Percentiles rank a stretch among this genome's conserved stretches.
These are phyloP conservation scores for Entonaema liquescens DNA, from an alignment of 495 filamentous ascomycete genomes.

Conservation along the genomic window DNA sequence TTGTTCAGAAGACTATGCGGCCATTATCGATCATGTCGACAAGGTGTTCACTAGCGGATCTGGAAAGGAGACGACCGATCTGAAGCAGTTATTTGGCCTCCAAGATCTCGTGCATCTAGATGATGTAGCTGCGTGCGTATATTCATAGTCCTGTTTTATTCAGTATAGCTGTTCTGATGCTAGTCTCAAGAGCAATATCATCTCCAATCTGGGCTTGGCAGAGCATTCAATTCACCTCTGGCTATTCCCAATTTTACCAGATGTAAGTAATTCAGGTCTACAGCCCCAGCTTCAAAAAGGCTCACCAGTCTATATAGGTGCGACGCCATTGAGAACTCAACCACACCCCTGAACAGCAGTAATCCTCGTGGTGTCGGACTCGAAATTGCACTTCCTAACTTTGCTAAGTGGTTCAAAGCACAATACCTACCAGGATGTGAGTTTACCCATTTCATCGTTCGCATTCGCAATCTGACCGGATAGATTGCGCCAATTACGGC, in stretches of 20 bases:
- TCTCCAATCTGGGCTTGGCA: slow-evolving; percentile 69
- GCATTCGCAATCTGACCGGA: not conserved
- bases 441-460: slow-evolving; percentile 23
- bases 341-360: slow-evolving; percentile 43
- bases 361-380: slow-evolving; percentile 62
- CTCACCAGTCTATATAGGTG: slow-evolving; percentile 30
- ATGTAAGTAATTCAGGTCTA: slow-evolving; percentile 51
- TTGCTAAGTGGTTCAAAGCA: slow-evolving; percentile 61
- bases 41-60: slow-evolving; percentile 51
- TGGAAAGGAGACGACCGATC: slow-evolving; percentile 48
- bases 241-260: slow-evolving; percentile 60
- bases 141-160: not conserved
- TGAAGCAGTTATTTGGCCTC: slow-evolving; percentile 67
- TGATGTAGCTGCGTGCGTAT: slow-evolving; percentile 62
- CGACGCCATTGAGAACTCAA: slow-evolving; percentile 48
- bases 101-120: slow-evolving; percentile 60
- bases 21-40: slow-evolving; percentile 67
- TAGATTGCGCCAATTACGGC: slow-evolving; percentile 46
- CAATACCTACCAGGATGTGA: slow-evolving; percentile 59
- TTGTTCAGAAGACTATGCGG: slow-evolving; percentile 64
- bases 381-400: slow-evolving; percentile 62
- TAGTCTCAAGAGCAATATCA: slow-evolving; percentile 54
- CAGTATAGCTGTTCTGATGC: slow-evolving; percentile 19
- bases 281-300: too few relatives aligned
- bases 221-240: slow-evolving; percentile 56